Evolutionary conservation across 1,284 basidiomycete genomes (phyloP), one percentile per base, ranked within the genome.

Genomic region (Ceratobasidium sp.): DNA sequence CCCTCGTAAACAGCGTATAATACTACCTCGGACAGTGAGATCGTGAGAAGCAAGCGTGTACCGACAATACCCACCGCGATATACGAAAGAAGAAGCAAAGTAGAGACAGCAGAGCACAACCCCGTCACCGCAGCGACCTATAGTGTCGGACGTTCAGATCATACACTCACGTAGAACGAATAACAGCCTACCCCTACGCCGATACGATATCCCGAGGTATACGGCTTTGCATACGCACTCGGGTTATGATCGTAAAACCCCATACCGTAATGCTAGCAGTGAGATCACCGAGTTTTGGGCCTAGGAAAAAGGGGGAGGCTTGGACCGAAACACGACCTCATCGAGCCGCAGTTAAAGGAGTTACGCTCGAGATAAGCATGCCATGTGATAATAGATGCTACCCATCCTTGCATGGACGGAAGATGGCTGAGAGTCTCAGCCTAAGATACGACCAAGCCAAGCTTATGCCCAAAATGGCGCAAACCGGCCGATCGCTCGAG

Each of bases 61-160:
- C 37, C 9, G 37, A 9, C 37, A 9, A 17, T 8, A 29, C 69
- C 19, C 37, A 71, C 69, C 43, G 40, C 1, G 25, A 71, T 71
- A 37, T 71, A 61, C 22, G 56, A n/a, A 17, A 71, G 69, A 3
- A 71, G 22, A 34, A 71, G 32, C 3, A 71, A 49, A 13, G 69
- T 71, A 15, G 69, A 71, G 19, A 71, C 43, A 8, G 69, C 69
- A 25, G 69, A 71, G 69, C 54, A 22, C 56, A 71, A 25, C 15
- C 56, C 69, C 9, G 69, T 40, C 11, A 40, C 22, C 6, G 40
- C 69, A 29, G 61, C 32, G 7, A 71, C 34, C 69, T 71, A 49
- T 29, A 29, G 25, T 29, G 25, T 11, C 17, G 19, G 4, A 8
- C 13, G 9, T 40, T 61, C 4, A 71, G 56, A 25, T 32, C 17